Evolutionary conservation across 495 filamentous ascomycete species (phyloP), one percentile per base, ranked within the genome.

Genomic region (Usnea hakonensis): DNA sequence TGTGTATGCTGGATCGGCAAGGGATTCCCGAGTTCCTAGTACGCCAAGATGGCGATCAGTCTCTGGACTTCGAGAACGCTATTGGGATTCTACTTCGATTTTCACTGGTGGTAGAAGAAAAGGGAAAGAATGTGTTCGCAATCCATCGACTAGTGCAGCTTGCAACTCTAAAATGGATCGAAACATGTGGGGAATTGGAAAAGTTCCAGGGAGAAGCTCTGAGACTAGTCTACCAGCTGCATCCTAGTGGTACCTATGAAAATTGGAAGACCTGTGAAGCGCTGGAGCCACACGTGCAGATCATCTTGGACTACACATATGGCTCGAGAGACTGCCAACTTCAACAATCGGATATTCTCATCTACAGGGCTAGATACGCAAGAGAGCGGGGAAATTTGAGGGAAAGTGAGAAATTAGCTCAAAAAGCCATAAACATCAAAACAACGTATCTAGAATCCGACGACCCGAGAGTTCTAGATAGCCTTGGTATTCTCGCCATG

Each of bases 81-180:
- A 43, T 57, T 38, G 55, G 55, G 6, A 28, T 37, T 11, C 55
- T 57, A 2, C 38, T 41, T 17, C 19, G 36, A 10, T 57, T 57
- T 37, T 57, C 55, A 1, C 19, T 57, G 17, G 32, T 57, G 3
- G 43, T 28, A 23, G 37, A 36, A 17, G 36, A 57, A 28, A 11
- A 13, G 28, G 55, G 55, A 43, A 32, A 32, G 4, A 57, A 30
- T 11, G 36, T 17, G 0, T 81, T 78, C 58, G 68, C 74, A 61
- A 83, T 81, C 71, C 76, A 82, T 66, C 56, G 61, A 60, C 71
- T 83, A 2, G 77, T 82, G 32, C 76, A 81, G 62, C 58, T 79
- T 32, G 69, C 74, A 6, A 78, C 67, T 10, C 64, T 68, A 60
- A 70, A 65, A 36, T 81, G 78, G 80, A 64, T 82, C 11, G 60